Conservation (phyloP, 2,329 filamentous ascomycete genomes). For the Teratosphaeria viscida region DNA sequence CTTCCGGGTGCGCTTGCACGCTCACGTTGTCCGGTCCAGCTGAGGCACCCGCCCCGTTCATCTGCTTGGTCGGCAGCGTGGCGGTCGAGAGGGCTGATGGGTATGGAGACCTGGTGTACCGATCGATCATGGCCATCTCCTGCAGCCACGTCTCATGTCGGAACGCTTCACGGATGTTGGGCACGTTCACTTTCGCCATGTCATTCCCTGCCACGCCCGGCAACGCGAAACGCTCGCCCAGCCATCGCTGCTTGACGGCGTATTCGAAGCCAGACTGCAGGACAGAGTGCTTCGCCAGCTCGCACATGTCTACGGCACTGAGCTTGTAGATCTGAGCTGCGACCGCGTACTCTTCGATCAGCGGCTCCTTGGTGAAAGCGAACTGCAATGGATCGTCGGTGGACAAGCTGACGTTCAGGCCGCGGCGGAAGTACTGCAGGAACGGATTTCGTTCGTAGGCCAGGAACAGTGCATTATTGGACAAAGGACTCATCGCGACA, state of each 20-base stretch:
- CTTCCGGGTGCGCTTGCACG: background rate
- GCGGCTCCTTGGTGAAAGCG: slow-evolving; percentile 92
- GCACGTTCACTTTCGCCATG: slow-evolving; percentile 93
- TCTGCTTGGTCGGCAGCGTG: background rate
- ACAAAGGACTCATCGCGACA: slow-evolving; percentile 97
- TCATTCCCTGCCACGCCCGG: slow-evolving; percentile 78
- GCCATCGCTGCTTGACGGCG: slow-evolving; percentile 80
- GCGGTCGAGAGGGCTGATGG: background rate
- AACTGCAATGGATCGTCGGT: slow-evolving; percentile 97
- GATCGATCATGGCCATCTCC: slow-evolving; percentile 62
- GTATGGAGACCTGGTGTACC: slow-evolving; percentile 28
- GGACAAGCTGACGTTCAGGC: slow-evolving; percentile 88
- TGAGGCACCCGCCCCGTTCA: background rate
- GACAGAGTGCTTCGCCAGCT: slow-evolving; percentile 91
- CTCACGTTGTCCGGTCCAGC: background rate
- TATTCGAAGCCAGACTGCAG: slow-evolving; percentile 89
- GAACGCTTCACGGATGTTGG: slow-evolving; percentile 83
- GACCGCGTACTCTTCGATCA: slow-evolving; percentile 97
- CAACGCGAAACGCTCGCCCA: slow-evolving; percentile 66
- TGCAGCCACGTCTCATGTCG: slow-evolving; percentile 75
- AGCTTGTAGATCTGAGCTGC: slow-evolving; percentile 98
- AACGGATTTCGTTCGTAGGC: slow-evolving; percentile 97
- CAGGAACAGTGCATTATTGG: slow-evolving; percentile 93
- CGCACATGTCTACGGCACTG: slow-evolving; percentile 95
- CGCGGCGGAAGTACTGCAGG: slow-evolving; percentile 87